phyloP scores from a whole-genome alignment of 257 asterid species.

The Plectranthus barbatus region DNA sequence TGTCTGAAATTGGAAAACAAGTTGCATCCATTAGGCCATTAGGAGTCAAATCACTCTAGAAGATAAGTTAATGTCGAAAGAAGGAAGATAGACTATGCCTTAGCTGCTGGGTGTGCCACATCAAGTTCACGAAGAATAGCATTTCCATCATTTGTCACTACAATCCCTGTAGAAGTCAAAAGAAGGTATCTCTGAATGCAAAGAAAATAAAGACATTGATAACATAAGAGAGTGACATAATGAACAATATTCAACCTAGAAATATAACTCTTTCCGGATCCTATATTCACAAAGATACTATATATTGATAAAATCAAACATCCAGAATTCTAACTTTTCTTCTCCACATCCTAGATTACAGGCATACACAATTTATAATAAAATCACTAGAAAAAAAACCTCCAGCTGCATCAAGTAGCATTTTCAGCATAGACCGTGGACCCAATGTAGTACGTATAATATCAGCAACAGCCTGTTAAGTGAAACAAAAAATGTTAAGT shows the following conservation, averaged over 20 bases:
- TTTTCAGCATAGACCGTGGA: conserved; percentile 88
- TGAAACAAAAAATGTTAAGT: background rate
- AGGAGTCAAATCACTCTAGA: background rate
- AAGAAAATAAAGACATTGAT: background rate
- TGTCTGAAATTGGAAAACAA: background rate
- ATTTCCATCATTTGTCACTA: conserved; percentile 95
- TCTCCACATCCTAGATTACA: conserved; percentile 1
- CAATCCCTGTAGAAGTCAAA: conserved; percentile 57
- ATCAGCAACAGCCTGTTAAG: conserved; percentile 84
- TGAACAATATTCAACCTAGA: background rate
- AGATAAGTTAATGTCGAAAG: background rate
- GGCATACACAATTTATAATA: background rate
- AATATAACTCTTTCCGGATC: background rate
- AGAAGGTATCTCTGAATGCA: background rate
- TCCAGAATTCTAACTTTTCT: background rate
- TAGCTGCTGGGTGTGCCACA: conserved; percentile 96
- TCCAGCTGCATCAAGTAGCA: conserved; percentile 84
- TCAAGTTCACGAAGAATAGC: conserved; percentile 93
- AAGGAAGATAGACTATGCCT: conserved; percentile 42
- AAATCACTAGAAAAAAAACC: conserved; percentile 30
- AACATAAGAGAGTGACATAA: background rate
- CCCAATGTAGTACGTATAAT: conserved; percentile 91
- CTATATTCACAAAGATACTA: background rate
- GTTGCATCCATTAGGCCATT: background rate
- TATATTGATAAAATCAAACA: background rate